Base-by-base conservation (phyloP, 768 basidiomycete species). In the Rhodotorula kratochvilovae region DNA sequence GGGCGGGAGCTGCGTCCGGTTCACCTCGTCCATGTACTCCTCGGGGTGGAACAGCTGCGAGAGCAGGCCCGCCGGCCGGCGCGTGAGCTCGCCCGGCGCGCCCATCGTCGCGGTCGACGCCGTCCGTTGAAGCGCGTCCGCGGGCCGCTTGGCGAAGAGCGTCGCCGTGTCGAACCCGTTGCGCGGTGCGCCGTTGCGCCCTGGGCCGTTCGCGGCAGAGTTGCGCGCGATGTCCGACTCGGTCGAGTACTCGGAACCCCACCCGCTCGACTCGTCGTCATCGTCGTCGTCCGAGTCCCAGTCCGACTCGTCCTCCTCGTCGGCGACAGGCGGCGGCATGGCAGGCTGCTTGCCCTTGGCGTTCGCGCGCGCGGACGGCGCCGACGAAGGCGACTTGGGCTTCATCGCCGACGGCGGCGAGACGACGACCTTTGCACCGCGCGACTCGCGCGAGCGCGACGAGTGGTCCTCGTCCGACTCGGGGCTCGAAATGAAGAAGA, bases 401-500 rank as follows among this genome's bases (percentile, higher is more conserved):
- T 61, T 63, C 61, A 59, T 71, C 36, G 76, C 78, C 56, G 63
- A 73, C 78, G 83, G 68, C 42, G 60, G 60, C 27, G 60, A 33
- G 11, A 61, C 7, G 45, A 61, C 60, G 25, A 68, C 65, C 21
- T 25, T n/a, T 36, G 25, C 33, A 27, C 58, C 31, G 29, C 50
- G 21, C 54, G 53, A 68, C 39, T 67, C 67, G 19, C 60, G 48
- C 56, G 72, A 70, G 5, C 57, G 55, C 21, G 53, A 46, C 61
- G 72, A 70, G 31, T 66, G 60, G 27, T 57, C 60, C 25, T 74
- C 73, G 16, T 74, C 73, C 46, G 69, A 71, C 35, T 70, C 67
- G 16, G 76, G 76, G 11, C 69, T 68, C 67, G 75, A 75, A 55
- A 77, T 77, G 75, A 77, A 77, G 53, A 77, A 77, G 62, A 77